Percentiles rank a stretch among this genome's conserved stretches.
These are phyloP conservation scores for Vanrija sp. DNA, from an alignment of 1,284 basidiomycete genomes.

Conservation along the genomic window DNA sequence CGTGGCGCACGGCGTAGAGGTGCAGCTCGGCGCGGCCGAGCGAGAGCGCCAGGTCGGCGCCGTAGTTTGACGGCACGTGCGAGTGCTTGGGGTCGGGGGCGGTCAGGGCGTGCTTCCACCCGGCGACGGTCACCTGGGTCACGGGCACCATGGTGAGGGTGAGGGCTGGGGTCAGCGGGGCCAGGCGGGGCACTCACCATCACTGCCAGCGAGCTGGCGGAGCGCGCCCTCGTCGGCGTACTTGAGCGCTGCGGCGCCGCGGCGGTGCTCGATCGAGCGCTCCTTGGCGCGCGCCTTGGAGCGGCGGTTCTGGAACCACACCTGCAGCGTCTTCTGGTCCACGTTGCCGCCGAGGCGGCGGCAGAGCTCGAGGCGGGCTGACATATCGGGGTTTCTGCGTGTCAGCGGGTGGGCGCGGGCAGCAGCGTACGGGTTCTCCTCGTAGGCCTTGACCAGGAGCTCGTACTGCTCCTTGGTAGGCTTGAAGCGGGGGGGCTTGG, in stretches of 20 bases:
- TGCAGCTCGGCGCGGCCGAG: conserved; percentile 3
- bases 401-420: not conserved
- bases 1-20: conserved; percentile 17
- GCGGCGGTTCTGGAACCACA: conserved; percentile 41
- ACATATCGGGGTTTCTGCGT: conserved; percentile 25
- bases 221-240: conserved; percentile 2
- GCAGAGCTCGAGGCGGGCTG: conserved; percentile 24
- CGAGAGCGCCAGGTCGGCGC: conserved; percentile 27
- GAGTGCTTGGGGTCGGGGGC: not conserved
- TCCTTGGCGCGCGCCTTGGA: conserved; percentile 37
- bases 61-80: not conserved
- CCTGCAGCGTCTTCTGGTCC: conserved; percentile 32
- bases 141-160: conserved; percentile 24
- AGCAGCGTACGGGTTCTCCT: conserved; percentile 30
- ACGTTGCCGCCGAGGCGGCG: conserved; percentile 26
- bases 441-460: conserved; percentile 28
- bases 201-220: conserved; percentile 9
- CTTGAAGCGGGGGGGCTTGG: conserved; percentile 33
- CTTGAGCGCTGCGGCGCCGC: not conserved
- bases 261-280: not conserved
- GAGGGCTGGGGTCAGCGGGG: conserved; percentile 16
- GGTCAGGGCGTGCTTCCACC: conserved; percentile 34
- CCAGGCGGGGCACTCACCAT: conserved; percentile 8
- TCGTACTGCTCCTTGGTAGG: conserved; percentile 35
- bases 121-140: conserved; percentile 23